Evolutionary conservation across 305 asterid genomes (phyloP).

Genomic region (Stenogyne calaminthoides): DNA sequence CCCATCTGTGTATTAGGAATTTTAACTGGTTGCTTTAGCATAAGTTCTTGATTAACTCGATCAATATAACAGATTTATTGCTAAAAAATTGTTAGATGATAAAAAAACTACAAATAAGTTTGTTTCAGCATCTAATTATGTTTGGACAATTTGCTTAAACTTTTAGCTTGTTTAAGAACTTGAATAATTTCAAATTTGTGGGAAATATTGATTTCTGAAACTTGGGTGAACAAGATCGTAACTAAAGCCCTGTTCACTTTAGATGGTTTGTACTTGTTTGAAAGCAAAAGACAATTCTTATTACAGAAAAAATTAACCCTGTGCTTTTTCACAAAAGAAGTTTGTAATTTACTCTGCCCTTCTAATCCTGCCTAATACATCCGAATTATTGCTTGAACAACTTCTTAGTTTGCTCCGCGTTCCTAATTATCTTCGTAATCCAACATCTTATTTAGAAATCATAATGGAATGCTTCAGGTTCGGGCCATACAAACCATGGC

Average conservation of each 20-base stretch:
- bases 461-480: too few relatives aligned
- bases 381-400: neutral
- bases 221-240: neutral
- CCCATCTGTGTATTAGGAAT: too few relatives aligned
- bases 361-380: neutral
- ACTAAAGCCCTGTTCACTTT: neutral
- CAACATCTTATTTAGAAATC: neutral
- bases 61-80: neutral
- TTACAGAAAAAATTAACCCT: neutral
- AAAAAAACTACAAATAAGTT: neutral
- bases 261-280: neutral
- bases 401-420: neutral
- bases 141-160: neutral
- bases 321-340: neutral
- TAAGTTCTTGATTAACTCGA: slow-evolving; percentile 5
- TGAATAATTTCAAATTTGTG: neutral
- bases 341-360: neutral
- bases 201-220: neutral
- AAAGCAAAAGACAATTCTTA: neutral
- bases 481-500: too few relatives aligned
- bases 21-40: neutral
- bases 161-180: neutral
- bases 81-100: neutral
- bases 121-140: neutral
- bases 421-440: neutral